Conservation (phyloP, 805 yeast species). For the Scheffersomyces amazonensis region DNA sequence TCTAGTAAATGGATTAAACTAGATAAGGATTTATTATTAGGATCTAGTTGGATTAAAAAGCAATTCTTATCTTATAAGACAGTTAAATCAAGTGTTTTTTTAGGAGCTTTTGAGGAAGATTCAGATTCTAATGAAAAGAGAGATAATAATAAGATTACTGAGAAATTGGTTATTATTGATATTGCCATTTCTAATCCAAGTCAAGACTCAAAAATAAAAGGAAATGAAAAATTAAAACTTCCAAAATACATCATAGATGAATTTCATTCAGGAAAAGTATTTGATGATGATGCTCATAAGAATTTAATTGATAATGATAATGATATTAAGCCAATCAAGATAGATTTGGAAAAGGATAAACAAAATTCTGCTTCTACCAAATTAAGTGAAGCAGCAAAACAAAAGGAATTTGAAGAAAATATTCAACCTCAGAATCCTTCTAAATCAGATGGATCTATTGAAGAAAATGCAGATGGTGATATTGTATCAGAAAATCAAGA, state of each 20-base stretch:
- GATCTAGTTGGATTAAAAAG: conserved; percentile 39
- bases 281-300: conserved; percentile 24
- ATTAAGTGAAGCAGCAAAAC: not conserved
- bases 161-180: conserved; percentile 35
- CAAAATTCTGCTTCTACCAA: not conserved
- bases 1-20: conserved; percentile 39
- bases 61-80: conserved; percentile 37
- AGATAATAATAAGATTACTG: conserved; percentile 1
- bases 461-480: not conserved
- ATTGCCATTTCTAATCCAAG: conserved; percentile 35
- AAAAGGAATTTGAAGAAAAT: conserved; percentile 2
- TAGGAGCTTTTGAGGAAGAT: conserved; percentile 11
- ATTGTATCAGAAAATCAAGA: not conserved
- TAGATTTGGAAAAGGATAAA: conserved; percentile 4
- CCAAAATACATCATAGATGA: conserved; percentile 30
- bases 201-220: conserved; percentile 30
- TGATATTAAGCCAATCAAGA: conserved; percentile 7
- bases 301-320: conserved; percentile 4
- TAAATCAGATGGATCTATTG: conserved; percentile 1
- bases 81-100: conserved; percentile 18
- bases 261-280: conserved; percentile 21
- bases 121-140: conserved; percentile 2
- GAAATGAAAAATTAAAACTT: conserved; percentile 27
- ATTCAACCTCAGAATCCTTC: conserved; percentile 3
- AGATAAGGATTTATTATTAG: conserved; percentile 47